Evolutionary conservation across 83 land plant species (phyloP), one percentile per base, ranked within the genome.

Genomic region (Picea mariana): DNA sequence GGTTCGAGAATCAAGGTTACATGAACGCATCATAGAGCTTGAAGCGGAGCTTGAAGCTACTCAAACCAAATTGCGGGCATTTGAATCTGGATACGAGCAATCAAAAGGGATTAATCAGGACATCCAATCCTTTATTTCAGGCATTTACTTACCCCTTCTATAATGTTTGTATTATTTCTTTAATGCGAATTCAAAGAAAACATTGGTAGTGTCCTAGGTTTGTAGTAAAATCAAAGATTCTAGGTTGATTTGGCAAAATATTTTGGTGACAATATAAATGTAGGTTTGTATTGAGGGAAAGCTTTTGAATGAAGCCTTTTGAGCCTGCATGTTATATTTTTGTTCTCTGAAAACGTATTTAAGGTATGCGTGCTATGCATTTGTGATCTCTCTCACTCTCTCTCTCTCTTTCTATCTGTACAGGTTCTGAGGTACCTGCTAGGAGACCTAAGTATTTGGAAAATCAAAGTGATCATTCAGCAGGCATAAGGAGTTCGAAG

Each of bases 1-100:
- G 67, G 79, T 91, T 34, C 77, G 90, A 34, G 85, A 90, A 80
- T 64, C 93, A 47, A 83, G 88, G 62, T 87, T 90, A 9, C 90
- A 94, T 83, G 89, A 86, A 62, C 89, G 92, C 34, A 89, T 94
- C 26, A 63, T 83, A 38, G 90, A 94, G 81, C 90, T 94, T 17
- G 97, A 94, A 67, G 63, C 58, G 26, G 88, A 86, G 8, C 88
- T 94, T n/a, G 65, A 83, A 21, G 77, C 82, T 60, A 87, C 84
- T 75, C 66, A 87, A 55, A 94, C 55, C 62, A 83, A 83, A 82
- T 47, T 90, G 8, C 75, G 67, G 58, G 63, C 42, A 0, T 62
- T 86, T 64, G 91, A 87, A 79, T n/a, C 77, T 1, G 85, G 89
- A 62, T 67, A 60, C 27, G 27, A 63, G 47, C 62, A 24, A 20